phyloP scores from a whole-genome alignment of 495 filamentous ascomycete genomes.

The Immersiella caudata region DNA sequence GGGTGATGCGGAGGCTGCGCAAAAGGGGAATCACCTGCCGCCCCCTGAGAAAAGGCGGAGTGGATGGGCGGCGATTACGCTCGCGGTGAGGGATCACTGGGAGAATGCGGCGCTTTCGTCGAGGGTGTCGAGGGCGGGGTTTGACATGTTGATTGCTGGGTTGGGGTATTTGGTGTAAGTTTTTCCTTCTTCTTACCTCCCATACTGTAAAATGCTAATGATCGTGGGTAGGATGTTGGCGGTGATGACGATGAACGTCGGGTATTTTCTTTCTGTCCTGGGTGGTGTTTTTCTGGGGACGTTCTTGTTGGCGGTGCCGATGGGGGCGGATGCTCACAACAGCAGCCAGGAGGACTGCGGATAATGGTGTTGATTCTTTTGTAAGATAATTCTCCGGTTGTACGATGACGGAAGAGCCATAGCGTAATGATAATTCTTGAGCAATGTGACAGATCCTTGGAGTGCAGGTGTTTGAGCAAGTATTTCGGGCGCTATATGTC shows the following conservation, averaged over 20 bases:
- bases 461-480: not conserved
- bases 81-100: constrained; percentile 3
- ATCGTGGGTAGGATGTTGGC: constrained; percentile 70
- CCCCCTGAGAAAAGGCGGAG: not conserved
- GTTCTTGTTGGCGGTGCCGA: constrained; percentile 43
- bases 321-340: not conserved
- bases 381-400: not conserved
- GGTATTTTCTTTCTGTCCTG: constrained; percentile 79
- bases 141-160: constrained; percentile 63
- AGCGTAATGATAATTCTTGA: not conserved
- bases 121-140: constrained; percentile 60
- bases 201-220: too few relatives aligned
- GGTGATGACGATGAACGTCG: constrained; percentile 87
- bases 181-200: not conserved
- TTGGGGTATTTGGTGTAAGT: constrained; percentile 80
- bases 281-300: constrained; percentile 76
- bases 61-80: not conserved
- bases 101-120: constrained; percentile 46
- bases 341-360: not conserved
- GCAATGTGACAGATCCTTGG: not conserved
- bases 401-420: not conserved
- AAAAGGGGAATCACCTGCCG: not conserved
- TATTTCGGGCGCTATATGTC: not conserved
- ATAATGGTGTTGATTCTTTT: not conserved
- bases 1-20: not conserved